A percentile compares a stretch with the other conserved stretches of the same genome.
Evolutionary conservation across 2,329 filamentous ascomycete genomes (phyloP).

Genomic region (Sporothrix schenckii): DNA sequence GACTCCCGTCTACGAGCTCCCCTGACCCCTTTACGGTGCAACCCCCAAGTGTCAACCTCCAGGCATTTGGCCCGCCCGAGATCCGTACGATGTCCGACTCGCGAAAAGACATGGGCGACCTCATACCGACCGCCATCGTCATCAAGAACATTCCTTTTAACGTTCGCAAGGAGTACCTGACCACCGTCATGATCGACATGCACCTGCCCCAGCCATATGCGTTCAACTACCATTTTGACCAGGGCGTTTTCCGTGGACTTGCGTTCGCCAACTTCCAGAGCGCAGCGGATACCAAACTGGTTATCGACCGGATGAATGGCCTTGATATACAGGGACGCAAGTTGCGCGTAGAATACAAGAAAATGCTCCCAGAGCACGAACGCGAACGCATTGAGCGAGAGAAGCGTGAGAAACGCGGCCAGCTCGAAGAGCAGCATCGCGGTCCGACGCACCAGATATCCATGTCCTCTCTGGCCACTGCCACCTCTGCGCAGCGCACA

Average conservation of each 20-base stretch:
- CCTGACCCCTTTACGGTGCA: conserved; percentile 44
- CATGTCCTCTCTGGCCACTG: conserved; percentile 68
- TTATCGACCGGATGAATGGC: conserved; percentile 93
- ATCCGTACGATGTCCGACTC: conserved; percentile 48
- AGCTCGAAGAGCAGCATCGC: conserved; percentile 95
- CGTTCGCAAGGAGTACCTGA: conserved; percentile 93
- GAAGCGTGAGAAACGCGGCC: conserved; percentile 92
- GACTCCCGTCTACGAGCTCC: conserved; percentile 48
- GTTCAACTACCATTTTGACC: conserved; percentile 99
- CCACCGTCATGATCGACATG: conserved; percentile 91
- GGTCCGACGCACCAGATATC: conserved; percentile 83
- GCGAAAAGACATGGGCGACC: conserved; percentile 70
- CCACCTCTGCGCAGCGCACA: conserved; percentile 30
- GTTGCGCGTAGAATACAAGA: conserved; percentile 96
- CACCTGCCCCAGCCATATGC: conserved; percentile 93
- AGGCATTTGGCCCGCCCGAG: conserved; percentile 46
- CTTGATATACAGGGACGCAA: conserved; percentile 94
- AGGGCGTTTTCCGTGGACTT: conserved; percentile 91
- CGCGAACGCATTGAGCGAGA: conserved; percentile 94
- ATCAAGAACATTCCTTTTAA: conserved; percentile 99
- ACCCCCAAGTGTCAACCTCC: conserved; percentile 46
- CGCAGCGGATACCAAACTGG: conserved; percentile 85
- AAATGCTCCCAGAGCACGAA: conserved; percentile 95
- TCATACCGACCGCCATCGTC: conserved; percentile 97
- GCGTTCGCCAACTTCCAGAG: conserved; percentile 99